Evolutionary conservation across 2,329 filamentous ascomycete genomes (phyloP).

Genomic region (Stagonosporopsis rhizophila): DNA sequence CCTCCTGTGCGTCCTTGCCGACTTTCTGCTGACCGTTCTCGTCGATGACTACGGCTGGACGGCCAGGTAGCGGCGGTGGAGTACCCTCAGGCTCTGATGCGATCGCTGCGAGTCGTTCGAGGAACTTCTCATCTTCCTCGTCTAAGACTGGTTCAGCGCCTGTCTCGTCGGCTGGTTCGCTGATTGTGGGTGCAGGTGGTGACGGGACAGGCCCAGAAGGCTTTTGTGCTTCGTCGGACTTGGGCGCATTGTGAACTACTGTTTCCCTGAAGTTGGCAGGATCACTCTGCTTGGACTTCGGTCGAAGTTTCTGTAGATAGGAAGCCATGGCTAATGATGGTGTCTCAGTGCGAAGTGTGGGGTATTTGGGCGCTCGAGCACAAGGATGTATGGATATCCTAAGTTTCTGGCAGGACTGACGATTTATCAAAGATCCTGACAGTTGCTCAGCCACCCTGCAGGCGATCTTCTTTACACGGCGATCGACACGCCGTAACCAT

Average conservation of each 20-base stretch:
- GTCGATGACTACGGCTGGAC: conserved; percentile 43
- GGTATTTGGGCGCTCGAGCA: conserved; percentile 1
- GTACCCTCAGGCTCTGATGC: conserved; percentile 49
- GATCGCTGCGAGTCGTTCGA: conserved; percentile 59
- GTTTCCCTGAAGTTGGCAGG: conserved; percentile 22
- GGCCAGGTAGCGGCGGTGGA: conserved; percentile 52
- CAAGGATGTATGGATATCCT: not conserved
- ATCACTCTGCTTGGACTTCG: conserved; percentile 41
- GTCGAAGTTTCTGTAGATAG: conserved; percentile 45
- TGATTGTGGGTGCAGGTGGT: conserved; percentile 30
- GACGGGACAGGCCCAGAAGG: conserved; percentile 31
- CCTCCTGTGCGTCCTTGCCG: conserved; percentile 55
- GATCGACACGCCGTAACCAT: conserved; percentile 24
- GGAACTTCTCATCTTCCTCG: conserved; percentile 66
- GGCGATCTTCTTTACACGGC: conserved; percentile 26
- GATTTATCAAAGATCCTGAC: conserved; percentile 1
- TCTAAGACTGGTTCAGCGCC: conserved; percentile 58
- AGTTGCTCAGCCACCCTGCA: conserved; percentile 13
- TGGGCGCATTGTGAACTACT: conserved; percentile 17
- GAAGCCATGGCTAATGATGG: conserved; percentile 32
- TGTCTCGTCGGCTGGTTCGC: conserved; percentile 37
- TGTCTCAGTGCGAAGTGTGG: conserved; percentile 4
- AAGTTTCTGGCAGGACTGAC: conserved; percentile 2
- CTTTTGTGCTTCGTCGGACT: conserved; percentile 26
- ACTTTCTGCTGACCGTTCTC: conserved; percentile 44